phyloP scores from a whole-genome alignment of 768 basidiomycete species.

The Gloeopeniophorella convolvens region DNA sequence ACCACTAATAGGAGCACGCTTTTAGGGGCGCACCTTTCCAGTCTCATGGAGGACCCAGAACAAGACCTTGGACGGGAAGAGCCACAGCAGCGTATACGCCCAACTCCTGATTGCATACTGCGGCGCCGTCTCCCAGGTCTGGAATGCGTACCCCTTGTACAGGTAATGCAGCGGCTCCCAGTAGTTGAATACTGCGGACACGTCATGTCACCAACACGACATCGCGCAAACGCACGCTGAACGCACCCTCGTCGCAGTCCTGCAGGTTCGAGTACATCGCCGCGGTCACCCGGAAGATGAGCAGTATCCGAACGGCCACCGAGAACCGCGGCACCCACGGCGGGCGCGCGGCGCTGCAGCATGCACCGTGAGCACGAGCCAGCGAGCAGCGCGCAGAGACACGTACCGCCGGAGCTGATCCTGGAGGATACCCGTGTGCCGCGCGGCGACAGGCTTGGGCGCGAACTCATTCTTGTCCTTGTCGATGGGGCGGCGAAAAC shows the following conservation, averaged over 20 bases:
- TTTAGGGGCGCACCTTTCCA: constrained; percentile 55
- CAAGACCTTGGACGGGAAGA: constrained; percentile 57
- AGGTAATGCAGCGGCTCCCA: constrained; percentile 98
- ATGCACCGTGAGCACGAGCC: constrained; percentile 13
- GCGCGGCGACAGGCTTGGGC: constrained; percentile 21
- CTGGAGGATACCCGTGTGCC: constrained; percentile 69
- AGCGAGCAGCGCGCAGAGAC: not conserved
- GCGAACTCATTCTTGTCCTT: constrained; percentile 20
- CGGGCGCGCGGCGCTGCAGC: constrained; percentile 52
- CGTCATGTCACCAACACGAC: no score
- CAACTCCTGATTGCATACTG: constrained; percentile 89
- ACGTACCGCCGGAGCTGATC: constrained; percentile 69
- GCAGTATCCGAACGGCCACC: constrained; percentile 73
- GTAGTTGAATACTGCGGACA: constrained; percentile 83
- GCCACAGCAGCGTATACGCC: constrained; percentile 84
- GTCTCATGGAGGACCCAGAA: constrained; percentile 42
- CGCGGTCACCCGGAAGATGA: constrained; percentile 70
- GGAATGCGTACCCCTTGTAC: constrained; percentile 80
- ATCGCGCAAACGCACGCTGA: not conserved
- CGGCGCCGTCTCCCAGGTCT: constrained; percentile 97
- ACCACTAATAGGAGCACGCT: constrained; percentile 14
- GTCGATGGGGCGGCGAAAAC: constrained; percentile 28
- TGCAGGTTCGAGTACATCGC: constrained; percentile 96
- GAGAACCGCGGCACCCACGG: constrained; percentile 87
- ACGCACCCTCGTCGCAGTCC: constrained; percentile 92